Evolutionary conservation across 2,329 filamentous ascomycete species (phyloP).

Genomic region (Aspergillus costaricaensis): DNA sequence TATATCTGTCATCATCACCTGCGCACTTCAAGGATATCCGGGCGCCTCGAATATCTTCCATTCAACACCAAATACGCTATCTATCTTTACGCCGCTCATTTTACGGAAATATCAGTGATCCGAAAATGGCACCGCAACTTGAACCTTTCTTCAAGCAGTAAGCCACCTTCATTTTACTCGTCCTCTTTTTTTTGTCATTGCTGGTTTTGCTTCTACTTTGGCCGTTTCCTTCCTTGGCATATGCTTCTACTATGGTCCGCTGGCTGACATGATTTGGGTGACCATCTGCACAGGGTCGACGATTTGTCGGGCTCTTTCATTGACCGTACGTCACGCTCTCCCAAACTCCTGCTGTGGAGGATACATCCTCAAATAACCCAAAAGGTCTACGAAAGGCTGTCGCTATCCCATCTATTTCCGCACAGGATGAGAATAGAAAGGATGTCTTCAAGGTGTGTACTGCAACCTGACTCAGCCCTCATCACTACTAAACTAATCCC

Average conservation of each 20-base stretch:
- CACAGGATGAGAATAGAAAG: constrained; percentile 81
- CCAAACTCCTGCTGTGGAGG: constrained; percentile 10
- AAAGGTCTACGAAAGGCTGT: constrained; percentile 78
- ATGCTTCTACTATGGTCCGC: background rate
- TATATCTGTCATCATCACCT: constrained; percentile 9
- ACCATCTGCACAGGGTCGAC: constrained; percentile 61
- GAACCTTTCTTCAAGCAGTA: constrained; percentile 87
- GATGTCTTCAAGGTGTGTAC: constrained; percentile 78
- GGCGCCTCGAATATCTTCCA: constrained; percentile 6
- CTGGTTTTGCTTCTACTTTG: background rate
- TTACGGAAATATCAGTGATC: constrained; percentile 49
- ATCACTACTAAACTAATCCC: constrained; percentile 1
- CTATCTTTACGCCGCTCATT: constrained; percentile 37
- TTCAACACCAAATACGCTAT: constrained; percentile 12
- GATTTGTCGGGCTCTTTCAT: constrained; percentile 77
- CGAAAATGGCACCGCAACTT: constrained; percentile 84
- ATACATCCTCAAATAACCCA: constrained; percentile 11
- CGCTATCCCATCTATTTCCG: constrained; percentile 93
- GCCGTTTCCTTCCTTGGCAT: background rate
- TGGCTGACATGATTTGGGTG: constrained; percentile 10
- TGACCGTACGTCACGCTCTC: constrained; percentile 58
- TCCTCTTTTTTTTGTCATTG: background rate
- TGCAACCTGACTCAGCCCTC: background rate
- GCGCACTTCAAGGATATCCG: constrained; percentile 7
- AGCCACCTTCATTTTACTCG: constrained; percentile 19